Evolutionary conservation across 768 basidiomycete species (phyloP).

Genomic region (Naematelia aurantialba): DNA sequence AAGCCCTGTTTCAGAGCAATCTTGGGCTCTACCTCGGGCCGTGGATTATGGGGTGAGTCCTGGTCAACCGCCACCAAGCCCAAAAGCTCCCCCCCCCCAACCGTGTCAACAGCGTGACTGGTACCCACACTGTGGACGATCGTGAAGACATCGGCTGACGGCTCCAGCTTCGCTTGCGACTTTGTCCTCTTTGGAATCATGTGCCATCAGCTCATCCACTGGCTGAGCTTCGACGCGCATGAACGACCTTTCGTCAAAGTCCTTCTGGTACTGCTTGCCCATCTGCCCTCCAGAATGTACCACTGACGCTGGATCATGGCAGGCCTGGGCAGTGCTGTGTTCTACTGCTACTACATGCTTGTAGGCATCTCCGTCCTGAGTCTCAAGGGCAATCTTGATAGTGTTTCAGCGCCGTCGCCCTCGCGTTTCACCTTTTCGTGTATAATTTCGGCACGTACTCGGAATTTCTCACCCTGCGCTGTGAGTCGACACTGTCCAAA

Average conservation of each 20-base stretch:
- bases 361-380: background rate
- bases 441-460: constrained; percentile 4
- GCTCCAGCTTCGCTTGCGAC: background rate
- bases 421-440: background rate
- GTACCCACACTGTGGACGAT: too few species aligned
- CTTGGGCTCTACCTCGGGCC: background rate
- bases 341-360: background rate
- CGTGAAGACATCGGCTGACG: background rate
- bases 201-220: background rate
- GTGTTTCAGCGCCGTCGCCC: background rate
- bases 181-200: background rate
- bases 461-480: background rate
- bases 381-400: background rate
- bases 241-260: background rate
- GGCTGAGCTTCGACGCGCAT: background rate
- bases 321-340: background rate
- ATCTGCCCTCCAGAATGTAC: too few species aligned
- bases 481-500: background rate
- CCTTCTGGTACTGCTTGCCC: background rate
- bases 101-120: too few species aligned
- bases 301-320: background rate
- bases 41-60: background rate
- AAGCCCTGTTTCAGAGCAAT: background rate
- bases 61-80: too few species aligned
- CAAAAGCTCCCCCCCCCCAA: background rate